Percentiles rank a stretch among this genome's conserved stretches.
phyloP scores from a whole-genome alignment of 2,329 filamentous ascomycete genomes.

The Geoglossum cookeanum region DNA sequence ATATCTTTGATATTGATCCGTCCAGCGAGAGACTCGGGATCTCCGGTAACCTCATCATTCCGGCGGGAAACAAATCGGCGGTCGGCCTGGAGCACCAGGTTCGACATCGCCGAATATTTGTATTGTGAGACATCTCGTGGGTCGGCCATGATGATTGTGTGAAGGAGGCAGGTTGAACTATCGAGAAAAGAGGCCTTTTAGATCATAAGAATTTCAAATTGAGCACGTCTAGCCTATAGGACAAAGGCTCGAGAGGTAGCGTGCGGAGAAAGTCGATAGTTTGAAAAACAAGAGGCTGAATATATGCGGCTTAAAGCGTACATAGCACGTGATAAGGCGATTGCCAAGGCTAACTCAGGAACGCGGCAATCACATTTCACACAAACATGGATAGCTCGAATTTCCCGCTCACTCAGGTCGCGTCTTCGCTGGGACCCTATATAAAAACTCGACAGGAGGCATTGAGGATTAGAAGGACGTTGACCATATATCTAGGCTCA shows the following conservation, averaged over 20 bases:
- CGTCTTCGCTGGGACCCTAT: neutral
- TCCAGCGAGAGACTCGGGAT: conserved; percentile 91
- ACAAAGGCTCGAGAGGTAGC: neutral
- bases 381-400: neutral
- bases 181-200: neutral
- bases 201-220: neutral
- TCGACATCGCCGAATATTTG: conserved; percentile 99
- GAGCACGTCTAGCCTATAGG: neutral
- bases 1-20: conserved; percentile 88
- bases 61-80: conserved; percentile 83
- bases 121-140: conserved; percentile 74
- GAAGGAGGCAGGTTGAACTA: neutral
- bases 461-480: neutral
- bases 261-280: neutral
- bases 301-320: neutral
- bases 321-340: neutral
- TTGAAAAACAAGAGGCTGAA: neutral
- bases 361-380: neutral
- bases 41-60: conserved; percentile 86
- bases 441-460: conserved; percentile 4
- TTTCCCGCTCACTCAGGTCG: conserved; percentile 2
- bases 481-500: neutral
- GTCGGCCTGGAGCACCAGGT: conserved; percentile 99
- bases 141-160: conserved; percentile 44
- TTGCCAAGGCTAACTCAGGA: neutral